Evolutionary conservation across 169 alveolate species (phyloP).

Genomic region (Cryptosporidium parvum): DNA sequence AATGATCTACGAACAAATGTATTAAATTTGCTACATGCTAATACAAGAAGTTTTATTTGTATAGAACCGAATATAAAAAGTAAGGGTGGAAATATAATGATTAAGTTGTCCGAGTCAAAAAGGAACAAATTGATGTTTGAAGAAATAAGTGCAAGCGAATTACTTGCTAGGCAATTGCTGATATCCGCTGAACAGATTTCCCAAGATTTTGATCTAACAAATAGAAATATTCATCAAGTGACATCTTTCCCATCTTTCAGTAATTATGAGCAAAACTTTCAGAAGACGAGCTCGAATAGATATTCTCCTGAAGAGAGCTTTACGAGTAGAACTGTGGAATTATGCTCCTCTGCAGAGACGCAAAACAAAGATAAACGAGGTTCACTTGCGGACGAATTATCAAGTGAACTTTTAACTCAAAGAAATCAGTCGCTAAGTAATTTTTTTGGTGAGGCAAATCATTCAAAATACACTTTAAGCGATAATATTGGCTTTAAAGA

Average conservation of each 20-base stretch:
- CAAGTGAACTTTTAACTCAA: not conserved
- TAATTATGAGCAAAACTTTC: not conserved
- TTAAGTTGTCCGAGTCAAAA: constrained; percentile 55
- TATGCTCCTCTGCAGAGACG: constrained; percentile 7
- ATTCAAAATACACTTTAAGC: not conserved
- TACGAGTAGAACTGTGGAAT: constrained; percentile 71
- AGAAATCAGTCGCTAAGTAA: not conserved
- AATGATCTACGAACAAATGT: not conserved
- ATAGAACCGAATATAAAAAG: constrained; percentile 13
- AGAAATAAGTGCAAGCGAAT: constrained; percentile 42
- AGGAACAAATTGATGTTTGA: constrained; percentile 58
- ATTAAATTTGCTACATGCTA: constrained; percentile 60
- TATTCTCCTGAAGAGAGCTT: not conserved
- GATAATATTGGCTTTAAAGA: not conserved
- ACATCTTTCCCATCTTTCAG: not conserved
- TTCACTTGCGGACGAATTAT: constrained; percentile 50
- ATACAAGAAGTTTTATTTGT: constrained; percentile 56
- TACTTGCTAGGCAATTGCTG: constrained; percentile 31
- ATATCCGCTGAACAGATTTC: constrained; percentile 49
- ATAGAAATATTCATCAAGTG: not conserved
- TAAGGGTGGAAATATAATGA: not conserved
- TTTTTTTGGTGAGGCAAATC: not conserved
- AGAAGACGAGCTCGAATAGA: not conserved
- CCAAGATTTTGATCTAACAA: constrained; percentile 27
- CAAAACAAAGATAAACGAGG: not conserved